Evolutionary conservation across 345 rosid genomes (phyloP).

Genomic region (Eucalyptus regnans): DNA sequence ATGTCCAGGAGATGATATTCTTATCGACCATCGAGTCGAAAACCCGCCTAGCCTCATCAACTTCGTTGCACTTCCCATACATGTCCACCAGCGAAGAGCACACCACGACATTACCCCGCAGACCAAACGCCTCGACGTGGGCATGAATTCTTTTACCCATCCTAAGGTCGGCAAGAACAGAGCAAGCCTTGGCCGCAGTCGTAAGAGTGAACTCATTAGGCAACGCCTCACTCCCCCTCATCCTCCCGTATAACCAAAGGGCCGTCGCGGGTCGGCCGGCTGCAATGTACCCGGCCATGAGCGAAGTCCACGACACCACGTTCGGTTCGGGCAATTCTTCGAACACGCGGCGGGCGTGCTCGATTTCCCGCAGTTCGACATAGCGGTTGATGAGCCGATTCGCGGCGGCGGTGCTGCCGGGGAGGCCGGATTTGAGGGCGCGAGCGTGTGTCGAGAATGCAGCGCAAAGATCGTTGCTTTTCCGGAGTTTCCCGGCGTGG

Average conservation of each 20-base stretch:
- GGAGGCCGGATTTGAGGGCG: slow-evolving; percentile 32
- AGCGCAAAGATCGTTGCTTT: slow-evolving; percentile 11
- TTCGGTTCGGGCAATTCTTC: slow-evolving; percentile 70
- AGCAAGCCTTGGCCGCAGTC: slow-evolving; percentile 51
- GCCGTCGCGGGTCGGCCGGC: slow-evolving; percentile 18
- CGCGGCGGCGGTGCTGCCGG: slow-evolving; percentile 7
- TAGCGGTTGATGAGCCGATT: slow-evolving; percentile 47
- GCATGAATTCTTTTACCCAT: slow-evolving; percentile 49
- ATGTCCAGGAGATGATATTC: slow-evolving; percentile 74
- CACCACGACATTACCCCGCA: slow-evolving; percentile 35
- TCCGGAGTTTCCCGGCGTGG: slow-evolving; percentile 14
- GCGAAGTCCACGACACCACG: slow-evolving; percentile 66
- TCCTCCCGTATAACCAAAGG: slow-evolving; percentile 20
- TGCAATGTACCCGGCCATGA: slow-evolving; percentile 40
- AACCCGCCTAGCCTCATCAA: slow-evolving; percentile 49
- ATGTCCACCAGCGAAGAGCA: slow-evolving; percentile 73
- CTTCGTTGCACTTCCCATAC: slow-evolving; percentile 85
- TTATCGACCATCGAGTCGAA: slow-evolving; percentile 44
- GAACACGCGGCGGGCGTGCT: slow-evolving; percentile 28
- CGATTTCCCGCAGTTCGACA: slow-evolving; percentile 4
- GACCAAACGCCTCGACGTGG: slow-evolving; percentile 35
- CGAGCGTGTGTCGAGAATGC: slow-evolving; percentile 11
- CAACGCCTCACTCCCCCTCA: slow-evolving; percentile 16
- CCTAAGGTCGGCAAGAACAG: slow-evolving; percentile 27
- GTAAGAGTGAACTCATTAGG: slow-evolving; percentile 62